Evolutionary conservation across 2,329 filamentous ascomycete genomes (phyloP), one percentile per base, ranked within the genome.

Genomic region (Aspergillus ochraceus): DNA sequence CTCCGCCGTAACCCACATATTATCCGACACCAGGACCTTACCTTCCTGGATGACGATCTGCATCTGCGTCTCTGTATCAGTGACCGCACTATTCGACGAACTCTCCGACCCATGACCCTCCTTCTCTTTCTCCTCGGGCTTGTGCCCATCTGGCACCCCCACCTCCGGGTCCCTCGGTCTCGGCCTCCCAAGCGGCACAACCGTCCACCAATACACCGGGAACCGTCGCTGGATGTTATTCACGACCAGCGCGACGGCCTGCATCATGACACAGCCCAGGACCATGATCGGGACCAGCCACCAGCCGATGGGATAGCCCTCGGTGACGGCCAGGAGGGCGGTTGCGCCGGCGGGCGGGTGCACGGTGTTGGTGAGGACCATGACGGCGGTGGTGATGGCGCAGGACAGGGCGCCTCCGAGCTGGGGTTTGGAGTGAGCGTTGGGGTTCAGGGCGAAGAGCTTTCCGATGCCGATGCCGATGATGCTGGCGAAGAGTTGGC

Each of bases 331-430:
- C 26, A 92, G 76, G 1, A 93, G 75, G 0, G 88, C 89, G 0
- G 89, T 92, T 9, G 90, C 89, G 4, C 90, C 90, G 0, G 88
- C 90, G 0, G 90, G 90, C 0, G 90, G 90, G 65, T 92, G 88
- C 0, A 90, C 81, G 0, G 89, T 91, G 55, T 88, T 88, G 1
- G 89, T 92, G 22, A 91, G 67, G 0, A 81, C 82, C 90, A 92
- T 92, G 58, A 86, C 59, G 1, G 83, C 78, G 0, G 85, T 89
- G 0, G 89, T 83, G 2, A 82, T 71, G 0, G 86, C 88, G 64
- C 88, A 90, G 1, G 87, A 79, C 0, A 92, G 74, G 11, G 88
- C 84, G 11, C 86, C 89, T 1, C 82, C 88, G 0, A 91, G 69
- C 83, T 86, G 90, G 30, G 83, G 83, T 30, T 90, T 76, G 1